Base-by-base conservation (phyloP, 805 yeast genomes). In the Ogataea angusta region DNA sequence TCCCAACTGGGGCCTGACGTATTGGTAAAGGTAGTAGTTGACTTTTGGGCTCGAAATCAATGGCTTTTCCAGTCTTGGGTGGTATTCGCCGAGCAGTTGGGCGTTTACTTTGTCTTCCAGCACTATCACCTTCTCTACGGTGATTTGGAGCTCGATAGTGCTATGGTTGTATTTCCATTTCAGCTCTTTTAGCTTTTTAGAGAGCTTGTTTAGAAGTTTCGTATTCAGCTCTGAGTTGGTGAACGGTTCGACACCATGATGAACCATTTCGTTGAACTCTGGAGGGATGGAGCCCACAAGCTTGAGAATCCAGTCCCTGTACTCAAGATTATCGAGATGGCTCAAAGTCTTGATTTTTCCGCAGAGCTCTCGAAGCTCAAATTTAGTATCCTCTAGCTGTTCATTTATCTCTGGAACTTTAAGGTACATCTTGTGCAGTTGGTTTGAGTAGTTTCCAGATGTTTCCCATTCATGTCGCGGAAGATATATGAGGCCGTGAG, bases 401-500 rank as follows among this genome's bases (percentile, higher is more conserved):
- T 85, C 90, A 42, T 79, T 73, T 6, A 76, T 56, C 14, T 59
- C 62, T 0, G 87, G 84, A 0, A 89, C 70, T 43, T 72, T 73
- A 36, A 69, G 45, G 59, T 85, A 85, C 22, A 42, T 28, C 13
- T 36, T 39, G 54, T 51, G 52, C n/a, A 62, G 47, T 27, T 52
- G 54, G 30, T 53, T 57, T 38, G 67, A 53, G 38, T 56, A 56
- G 28, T 49, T 49, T 6, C 59, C 52, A 1, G 60, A 45, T 14
- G 46, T 40, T 19, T 44, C 39, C 52, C 53, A 63, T 21, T 35
- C 38, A 12, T 34, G 59, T 42, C 85, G 69, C 0, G 95, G 95
- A 2, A 85, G 68, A 31, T 73, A 71, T 13, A 85, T 74, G 35
- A 85, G 62, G 0, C 95, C 95, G 59, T 86, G 90, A 2, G 91